Percentiles rank a stretch among this genome's conserved stretches.
Evolutionary conservation across 2,329 filamentous ascomycete species (phyloP).

Genomic region (Stagonosporopsis tanaceti): DNA sequence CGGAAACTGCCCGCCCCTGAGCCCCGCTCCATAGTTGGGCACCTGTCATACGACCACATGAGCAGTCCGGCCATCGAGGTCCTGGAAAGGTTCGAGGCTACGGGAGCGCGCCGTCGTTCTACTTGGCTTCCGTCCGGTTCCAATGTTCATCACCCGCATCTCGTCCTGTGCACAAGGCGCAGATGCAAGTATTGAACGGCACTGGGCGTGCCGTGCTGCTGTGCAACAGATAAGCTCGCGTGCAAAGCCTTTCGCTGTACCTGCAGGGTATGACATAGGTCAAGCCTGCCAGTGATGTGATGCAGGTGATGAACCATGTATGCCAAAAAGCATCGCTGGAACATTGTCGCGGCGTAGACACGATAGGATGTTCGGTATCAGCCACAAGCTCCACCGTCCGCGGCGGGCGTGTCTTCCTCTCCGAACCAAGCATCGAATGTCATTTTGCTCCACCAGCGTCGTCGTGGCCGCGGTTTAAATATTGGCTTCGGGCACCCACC

Average conservation of each 20-base stretch:
- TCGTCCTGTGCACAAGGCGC: slow-evolving; percentile 18
- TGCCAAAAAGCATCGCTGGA: slow-evolving; percentile 17
- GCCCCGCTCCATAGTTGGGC: slow-evolving; percentile 24
- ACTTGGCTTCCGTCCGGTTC: slow-evolving; percentile 28
- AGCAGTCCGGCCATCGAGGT: slow-evolving; percentile 26
- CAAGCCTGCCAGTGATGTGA: slow-evolving; percentile 9
- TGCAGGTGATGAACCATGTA: slow-evolving; percentile 17
- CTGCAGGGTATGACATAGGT: slow-evolving; percentile 20
- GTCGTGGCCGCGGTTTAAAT: slow-evolving; percentile 14
- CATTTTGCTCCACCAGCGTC: slow-evolving; percentile 6
- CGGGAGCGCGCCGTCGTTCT: slow-evolving; percentile 40
- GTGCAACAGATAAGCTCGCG: slow-evolving; percentile 18
- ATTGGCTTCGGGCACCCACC: slow-evolving; percentile 20
- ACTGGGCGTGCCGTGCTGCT: slow-evolving; percentile 17
- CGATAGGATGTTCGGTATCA: slow-evolving; percentile 6
- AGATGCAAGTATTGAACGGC: slow-evolving; percentile 14
- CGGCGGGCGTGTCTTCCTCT: slow-evolving; percentile 5
- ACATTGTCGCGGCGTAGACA: slow-evolving; percentile 12
- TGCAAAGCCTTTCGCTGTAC: slow-evolving; percentile 5
- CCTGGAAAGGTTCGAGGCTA: slow-evolving; percentile 26
- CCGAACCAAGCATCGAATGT: slow-evolving; percentile 3
- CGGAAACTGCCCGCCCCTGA: slow-evolving; percentile 26
- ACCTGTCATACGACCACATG: slow-evolving; percentile 31
- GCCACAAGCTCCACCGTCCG: slow-evolving; percentile 11
- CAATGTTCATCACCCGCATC: slow-evolving; percentile 32